These are phyloP conservation scores for Stachybotrys elegans DNA, from an alignment of 2,329 filamentous ascomycete genomes.

Conservation along the genomic window DNA sequence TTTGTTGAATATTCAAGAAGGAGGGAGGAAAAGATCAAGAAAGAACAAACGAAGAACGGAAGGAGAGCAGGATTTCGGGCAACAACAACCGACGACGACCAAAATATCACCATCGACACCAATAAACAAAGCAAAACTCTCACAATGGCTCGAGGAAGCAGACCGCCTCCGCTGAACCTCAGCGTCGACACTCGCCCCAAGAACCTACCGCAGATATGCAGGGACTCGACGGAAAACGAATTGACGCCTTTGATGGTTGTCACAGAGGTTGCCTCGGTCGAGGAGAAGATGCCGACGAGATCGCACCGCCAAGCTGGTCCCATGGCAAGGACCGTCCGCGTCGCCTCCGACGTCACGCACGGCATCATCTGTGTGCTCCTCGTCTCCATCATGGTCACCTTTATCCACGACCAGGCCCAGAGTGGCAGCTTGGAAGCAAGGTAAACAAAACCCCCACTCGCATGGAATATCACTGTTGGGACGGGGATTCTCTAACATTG, in stretches of 20 bases:
- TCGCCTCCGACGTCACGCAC: slow-evolving; percentile 24
- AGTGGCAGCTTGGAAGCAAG: slow-evolving; percentile 14
- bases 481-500: background rate
- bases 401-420: slow-evolving; percentile 20
- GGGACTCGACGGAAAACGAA: slow-evolving; percentile 13
- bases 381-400: slow-evolving; percentile 25
- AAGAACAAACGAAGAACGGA: too few species aligned
- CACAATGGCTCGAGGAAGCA: slow-evolving; percentile 24
- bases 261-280: background rate
- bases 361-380: slow-evolving; percentile 24
- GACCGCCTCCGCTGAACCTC: slow-evolving; percentile 27
- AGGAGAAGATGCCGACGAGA: background rate
- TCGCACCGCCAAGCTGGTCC: slow-evolving; percentile 15
- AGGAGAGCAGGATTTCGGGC: too few species aligned
- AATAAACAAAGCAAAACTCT: too few species aligned
- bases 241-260: slow-evolving; percentile 15
- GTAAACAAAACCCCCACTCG: slow-evolving; percentile 11
- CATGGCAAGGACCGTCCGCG: slow-evolving; percentile 19
- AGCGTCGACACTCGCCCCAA: slow-evolving; percentile 18
- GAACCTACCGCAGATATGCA: slow-evolving; percentile 16
- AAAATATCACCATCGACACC: too few species aligned
- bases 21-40: too few species aligned
- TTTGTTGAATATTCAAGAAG: too few species aligned
- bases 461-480: background rate
- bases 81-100: too few species aligned